A percentile compares a stretch with the other conserved stretches of the same genome.
Evolutionary conservation across 2,329 filamentous ascomycete species (phyloP).

Genomic region (Aureobasidium namibiae): DNA sequence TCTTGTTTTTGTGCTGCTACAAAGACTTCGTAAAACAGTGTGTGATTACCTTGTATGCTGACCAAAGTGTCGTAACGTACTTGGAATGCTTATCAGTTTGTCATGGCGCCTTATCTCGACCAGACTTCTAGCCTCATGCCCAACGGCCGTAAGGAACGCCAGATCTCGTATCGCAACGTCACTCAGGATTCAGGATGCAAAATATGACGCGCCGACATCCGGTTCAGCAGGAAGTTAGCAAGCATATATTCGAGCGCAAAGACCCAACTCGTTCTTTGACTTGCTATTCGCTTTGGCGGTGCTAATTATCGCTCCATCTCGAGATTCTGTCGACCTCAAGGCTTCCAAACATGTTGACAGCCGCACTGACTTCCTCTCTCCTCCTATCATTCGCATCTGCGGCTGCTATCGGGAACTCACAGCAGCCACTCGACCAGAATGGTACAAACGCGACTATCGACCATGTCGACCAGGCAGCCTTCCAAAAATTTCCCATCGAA

Average conservation of each 20-base stretch:
- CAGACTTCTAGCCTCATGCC: no score
- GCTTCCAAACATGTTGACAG: background rate
- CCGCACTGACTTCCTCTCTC: background rate
- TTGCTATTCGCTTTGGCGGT: no score
- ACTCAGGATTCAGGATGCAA: background rate
- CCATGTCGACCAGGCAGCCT: background rate
- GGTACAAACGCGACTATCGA: background rate
- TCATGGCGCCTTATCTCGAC: no score
- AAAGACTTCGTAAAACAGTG: no score
- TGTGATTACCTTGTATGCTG: no score
- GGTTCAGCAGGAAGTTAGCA: background rate
- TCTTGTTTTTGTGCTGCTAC: no score
- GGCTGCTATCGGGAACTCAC: background rate
- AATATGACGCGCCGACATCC: background rate
- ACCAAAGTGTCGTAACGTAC: no score
- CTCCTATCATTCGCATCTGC: background rate
- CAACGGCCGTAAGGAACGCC: no score
- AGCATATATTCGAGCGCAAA: background rate
- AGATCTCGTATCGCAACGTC: background rate
- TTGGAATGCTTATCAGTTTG: no score
- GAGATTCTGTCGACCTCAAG: no score
- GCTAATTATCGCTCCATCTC: no score
- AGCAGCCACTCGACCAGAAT: background rate
- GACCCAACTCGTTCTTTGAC: background rate
- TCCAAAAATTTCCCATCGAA: background rate